phyloP scores from a whole-genome alignment of 2,329 filamentous ascomycete genomes.

The Cladophialophora psammophila region DNA sequence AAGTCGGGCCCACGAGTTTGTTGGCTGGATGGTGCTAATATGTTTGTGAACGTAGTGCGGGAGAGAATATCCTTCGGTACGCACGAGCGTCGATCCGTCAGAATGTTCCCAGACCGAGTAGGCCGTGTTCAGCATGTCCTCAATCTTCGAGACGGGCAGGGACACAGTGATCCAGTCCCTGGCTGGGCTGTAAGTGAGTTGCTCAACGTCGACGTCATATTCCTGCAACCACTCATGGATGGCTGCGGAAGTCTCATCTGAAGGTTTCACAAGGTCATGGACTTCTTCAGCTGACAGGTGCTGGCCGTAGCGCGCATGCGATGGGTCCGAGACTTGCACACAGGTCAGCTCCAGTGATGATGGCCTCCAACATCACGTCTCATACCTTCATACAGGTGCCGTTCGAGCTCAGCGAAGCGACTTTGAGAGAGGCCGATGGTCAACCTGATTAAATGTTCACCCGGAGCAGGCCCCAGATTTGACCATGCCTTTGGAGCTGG shows the following conservation, averaged over 20 bases:
- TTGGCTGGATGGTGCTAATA: constrained; percentile 37
- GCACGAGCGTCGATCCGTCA: constrained; percentile 33
- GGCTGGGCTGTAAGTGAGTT: constrained; percentile 43
- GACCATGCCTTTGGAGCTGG: constrained; percentile 60
- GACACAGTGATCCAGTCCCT: constrained; percentile 34
- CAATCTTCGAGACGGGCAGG: constrained; percentile 27
- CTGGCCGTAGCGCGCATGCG: constrained; percentile 34
- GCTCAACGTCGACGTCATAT: constrained; percentile 56
- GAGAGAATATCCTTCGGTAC: constrained; percentile 36
- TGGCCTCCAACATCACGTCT: background rate
- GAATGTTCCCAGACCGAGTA: constrained; percentile 35
- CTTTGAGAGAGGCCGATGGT: constrained; percentile 63
- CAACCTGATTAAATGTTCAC: constrained; percentile 59
- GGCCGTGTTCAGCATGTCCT: constrained; percentile 34
- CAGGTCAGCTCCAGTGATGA: background rate
- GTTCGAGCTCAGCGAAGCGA: constrained; percentile 39
- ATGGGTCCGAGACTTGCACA: constrained; percentile 32
- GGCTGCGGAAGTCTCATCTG: constrained; percentile 29
- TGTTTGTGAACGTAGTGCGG: constrained; percentile 36
- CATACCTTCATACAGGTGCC: constrained; percentile 35
- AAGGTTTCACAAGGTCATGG: constrained; percentile 35
- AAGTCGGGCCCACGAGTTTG: constrained; percentile 35
- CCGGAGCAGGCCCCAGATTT: constrained; percentile 56
- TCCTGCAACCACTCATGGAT: constrained; percentile 45
- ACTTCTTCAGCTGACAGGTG: constrained; percentile 38